These are phyloP conservation scores for Cruciata laevipes DNA, from an alignment of 257 asterid genomes.

Conservation along the genomic window DNA sequence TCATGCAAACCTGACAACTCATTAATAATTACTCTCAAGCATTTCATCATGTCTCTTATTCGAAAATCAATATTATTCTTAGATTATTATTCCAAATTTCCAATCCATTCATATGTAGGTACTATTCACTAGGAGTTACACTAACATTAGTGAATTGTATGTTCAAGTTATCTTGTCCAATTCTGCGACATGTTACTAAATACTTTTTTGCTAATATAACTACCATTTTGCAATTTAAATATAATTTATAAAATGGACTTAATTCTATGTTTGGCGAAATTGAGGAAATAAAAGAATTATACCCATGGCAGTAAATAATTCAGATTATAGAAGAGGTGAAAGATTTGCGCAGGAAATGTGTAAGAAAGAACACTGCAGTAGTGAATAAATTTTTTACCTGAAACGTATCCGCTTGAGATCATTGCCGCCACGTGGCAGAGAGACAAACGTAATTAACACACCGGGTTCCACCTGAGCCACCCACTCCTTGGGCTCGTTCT, in stretches of 20 bases:
- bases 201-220: no score
- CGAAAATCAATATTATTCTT: neutral
- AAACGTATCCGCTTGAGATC: constrained; percentile 93
- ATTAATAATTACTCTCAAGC: neutral
- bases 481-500: constrained; percentile 95
- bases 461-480: constrained; percentile 99
- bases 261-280: neutral
- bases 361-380: neutral
- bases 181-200: no score
- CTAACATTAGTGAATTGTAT: neutral
- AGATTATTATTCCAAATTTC: neutral
- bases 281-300: neutral
- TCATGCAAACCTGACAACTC: constrained; percentile 13
- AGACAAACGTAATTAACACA: constrained; percentile 82
- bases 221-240: no score
- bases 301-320: neutral
- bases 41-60: neutral
- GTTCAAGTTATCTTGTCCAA: no score
- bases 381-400: constrained; percentile 43
- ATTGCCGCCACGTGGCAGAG: constrained; percentile 90
- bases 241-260: neutral
- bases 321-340: neutral
- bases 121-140: neutral
- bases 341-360: no score
- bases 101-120: neutral